Percentiles rank a stretch among this genome's conserved stretches.
Evolutionary conservation across 805 yeast species (phyloP).

Genomic region (Wickerhamiella dianesei): DNA sequence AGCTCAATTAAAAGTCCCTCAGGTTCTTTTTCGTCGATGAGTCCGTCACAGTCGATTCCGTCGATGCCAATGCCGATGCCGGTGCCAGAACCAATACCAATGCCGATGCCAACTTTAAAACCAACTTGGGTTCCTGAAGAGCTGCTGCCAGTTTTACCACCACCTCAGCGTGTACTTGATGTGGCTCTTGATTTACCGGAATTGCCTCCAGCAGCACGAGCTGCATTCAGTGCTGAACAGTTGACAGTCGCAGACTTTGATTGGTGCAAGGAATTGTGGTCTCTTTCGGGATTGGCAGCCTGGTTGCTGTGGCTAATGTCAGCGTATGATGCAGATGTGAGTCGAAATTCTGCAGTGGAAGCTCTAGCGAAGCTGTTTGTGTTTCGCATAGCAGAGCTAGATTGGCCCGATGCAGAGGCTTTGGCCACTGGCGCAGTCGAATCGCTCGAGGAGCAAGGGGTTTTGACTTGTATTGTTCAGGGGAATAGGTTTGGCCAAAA

Average conservation of each 20-base stretch:
- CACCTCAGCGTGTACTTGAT: constrained; percentile 11
- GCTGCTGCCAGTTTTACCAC: constrained; percentile 14
- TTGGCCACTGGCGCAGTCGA: constrained; percentile 20
- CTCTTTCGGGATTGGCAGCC: constrained; percentile 11
- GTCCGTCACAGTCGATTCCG: no score
- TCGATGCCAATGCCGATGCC: constrained; percentile 1
- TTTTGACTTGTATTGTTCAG: constrained; percentile 5
- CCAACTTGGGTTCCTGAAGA: constrained; percentile 8
- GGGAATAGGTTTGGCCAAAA: not conserved
- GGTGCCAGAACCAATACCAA: not conserved
- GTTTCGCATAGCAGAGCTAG: constrained; percentile 20
- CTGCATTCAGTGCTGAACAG: constrained; percentile 17
- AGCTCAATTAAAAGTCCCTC: not conserved
- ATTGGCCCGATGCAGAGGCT: constrained; percentile 22
- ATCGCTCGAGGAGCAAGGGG: constrained; percentile 18
- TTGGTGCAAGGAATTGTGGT: constrained; percentile 12
- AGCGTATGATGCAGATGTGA: constrained; percentile 13
- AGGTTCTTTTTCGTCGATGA: no score
- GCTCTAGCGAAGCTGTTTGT: constrained; percentile 16
- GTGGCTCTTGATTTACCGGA: constrained; percentile 16
- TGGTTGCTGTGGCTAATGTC: constrained; percentile 15
- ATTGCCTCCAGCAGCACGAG: constrained; percentile 14
- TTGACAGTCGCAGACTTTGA: constrained; percentile 17
- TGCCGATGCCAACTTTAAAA: not conserved
- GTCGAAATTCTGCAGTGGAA: constrained; percentile 3